phyloP scores from a whole-genome alignment of 305 asterid genomes.

The Nicotiana rustica region DNA sequence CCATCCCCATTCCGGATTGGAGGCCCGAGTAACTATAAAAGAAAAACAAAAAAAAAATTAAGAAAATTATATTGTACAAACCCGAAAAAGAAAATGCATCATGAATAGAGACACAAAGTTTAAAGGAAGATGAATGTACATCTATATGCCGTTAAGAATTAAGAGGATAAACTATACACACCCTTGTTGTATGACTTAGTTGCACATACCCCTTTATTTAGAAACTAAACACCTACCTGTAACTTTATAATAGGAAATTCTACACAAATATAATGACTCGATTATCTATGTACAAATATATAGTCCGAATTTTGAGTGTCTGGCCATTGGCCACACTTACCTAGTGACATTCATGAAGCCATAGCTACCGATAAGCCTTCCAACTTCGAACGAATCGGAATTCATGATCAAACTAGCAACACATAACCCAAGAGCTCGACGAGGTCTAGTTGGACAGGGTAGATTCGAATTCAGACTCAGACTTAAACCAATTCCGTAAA shows the following conservation, averaged over 20 bases:
- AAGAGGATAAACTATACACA: too few relatives aligned
- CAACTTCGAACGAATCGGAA: slow-evolving; percentile 86
- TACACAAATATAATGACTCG: background rate
- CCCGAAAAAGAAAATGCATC: background rate
- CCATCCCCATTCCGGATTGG: slow-evolving; percentile 56
- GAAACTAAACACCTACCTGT: too few relatives aligned
- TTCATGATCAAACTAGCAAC: slow-evolving; percentile 66
- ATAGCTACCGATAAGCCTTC: slow-evolving; percentile 82
- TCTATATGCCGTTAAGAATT: too few relatives aligned
- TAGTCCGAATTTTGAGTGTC: background rate
- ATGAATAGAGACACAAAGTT: background rate
- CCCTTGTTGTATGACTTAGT: too few relatives aligned
- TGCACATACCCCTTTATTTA: too few relatives aligned
- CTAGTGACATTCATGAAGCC: slow-evolving; percentile 93
- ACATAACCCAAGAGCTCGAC: slow-evolving; percentile 38
- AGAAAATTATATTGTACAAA: background rate
- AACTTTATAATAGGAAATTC: too few relatives aligned
- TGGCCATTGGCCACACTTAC: slow-evolving; percentile 38
- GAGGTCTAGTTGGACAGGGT: slow-evolving; percentile 35
- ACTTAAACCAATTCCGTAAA: slow-evolving; percentile 36
- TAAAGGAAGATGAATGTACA: background rate
- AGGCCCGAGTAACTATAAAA: slow-evolving; percentile 69
- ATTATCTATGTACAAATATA: background rate
- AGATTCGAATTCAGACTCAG: background rate
- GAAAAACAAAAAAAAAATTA: slow-evolving; percentile 4